Evolutionary conservation across 805 yeast genomes (phyloP).

Genomic region (Metschnikowia cubensis): DNA sequence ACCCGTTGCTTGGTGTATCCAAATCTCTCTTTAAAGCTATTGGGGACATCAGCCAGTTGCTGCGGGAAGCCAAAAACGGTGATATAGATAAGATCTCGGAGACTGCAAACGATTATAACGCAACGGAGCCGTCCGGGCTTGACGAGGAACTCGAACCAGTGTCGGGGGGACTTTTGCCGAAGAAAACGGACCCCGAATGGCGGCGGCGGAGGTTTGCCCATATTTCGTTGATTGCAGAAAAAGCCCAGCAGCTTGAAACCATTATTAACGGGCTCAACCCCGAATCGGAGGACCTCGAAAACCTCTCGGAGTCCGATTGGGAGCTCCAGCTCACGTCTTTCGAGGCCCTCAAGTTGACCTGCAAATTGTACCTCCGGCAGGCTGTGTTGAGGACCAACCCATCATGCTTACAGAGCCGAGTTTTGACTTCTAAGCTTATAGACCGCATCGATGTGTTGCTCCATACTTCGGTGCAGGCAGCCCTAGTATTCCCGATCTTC

Average conservation of each 20-base stretch:
- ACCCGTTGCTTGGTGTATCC: conserved; percentile 71
- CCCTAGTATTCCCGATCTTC: conserved; percentile 72
- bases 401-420: conserved; percentile 59
- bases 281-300: conserved; percentile 42
- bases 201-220: neutral
- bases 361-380: conserved; percentile 64
- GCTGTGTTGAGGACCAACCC: conserved; percentile 60
- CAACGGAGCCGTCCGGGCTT: neutral
- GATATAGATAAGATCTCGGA: conserved; percentile 1
- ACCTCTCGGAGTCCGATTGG: conserved; percentile 44
- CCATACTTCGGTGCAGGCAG: conserved; percentile 66
- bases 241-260: conserved; percentile 41
- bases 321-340: conserved; percentile 67
- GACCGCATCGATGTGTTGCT: conserved; percentile 58
- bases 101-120: neutral
- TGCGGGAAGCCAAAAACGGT: conserved; percentile 44
- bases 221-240: conserved; percentile 25
- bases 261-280: conserved; percentile 52
- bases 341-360: conserved; percentile 66
- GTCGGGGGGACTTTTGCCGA: too few relatives aligned
- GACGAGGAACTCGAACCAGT: neutral
- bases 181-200: neutral
- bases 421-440: conserved; percentile 49
- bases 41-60: conserved; percentile 64
- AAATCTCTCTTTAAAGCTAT: conserved; percentile 62